A percentile compares a stretch with the other conserved stretches of the same genome.
These are phyloP conservation scores for Citrus cavaleriei DNA, from an alignment of 345 rosid genomes.

Conservation along the genomic window DNA sequence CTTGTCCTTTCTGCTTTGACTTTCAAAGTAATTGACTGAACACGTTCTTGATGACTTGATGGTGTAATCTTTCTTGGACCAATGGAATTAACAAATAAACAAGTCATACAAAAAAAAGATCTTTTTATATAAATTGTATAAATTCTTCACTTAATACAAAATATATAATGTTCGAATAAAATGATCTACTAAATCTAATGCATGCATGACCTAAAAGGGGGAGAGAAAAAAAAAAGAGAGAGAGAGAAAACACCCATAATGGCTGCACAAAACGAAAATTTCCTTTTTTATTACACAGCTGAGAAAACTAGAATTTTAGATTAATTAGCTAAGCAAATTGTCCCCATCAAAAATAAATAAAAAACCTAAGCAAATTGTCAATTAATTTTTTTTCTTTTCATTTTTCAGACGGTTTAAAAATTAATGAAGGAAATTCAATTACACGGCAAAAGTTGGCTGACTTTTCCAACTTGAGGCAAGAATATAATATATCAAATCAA, in stretches of 20 bases:
- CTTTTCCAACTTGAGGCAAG: not conserved
- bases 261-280: not conserved
- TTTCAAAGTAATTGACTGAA: not conserved
- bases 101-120: not conserved
- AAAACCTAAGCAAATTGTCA: not conserved
- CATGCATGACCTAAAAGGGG: too few relatives aligned
- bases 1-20: not conserved
- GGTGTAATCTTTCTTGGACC: too few relatives aligned
- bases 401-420: not conserved
- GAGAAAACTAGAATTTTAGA: not conserved
- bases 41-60: not conserved
- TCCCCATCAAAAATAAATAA: too few relatives aligned
- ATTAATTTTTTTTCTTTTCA: not conserved
- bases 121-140: too few relatives aligned
- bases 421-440: not conserved
- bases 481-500: not conserved
- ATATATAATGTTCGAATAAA: too few relatives aligned
- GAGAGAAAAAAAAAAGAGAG: too few relatives aligned
- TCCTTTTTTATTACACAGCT: too few relatives aligned
- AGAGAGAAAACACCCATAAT: too few relatives aligned
- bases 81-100: too few relatives aligned
- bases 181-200: too few relatives aligned
- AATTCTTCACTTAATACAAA: too few relatives aligned
- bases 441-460: not conserved
- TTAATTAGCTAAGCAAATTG: not conserved